Evolutionary conservation across 768 basidiomycete genomes (phyloP), one percentile per base, ranked within the genome.

Genomic region (Lepiota brunneoincarnata): DNA sequence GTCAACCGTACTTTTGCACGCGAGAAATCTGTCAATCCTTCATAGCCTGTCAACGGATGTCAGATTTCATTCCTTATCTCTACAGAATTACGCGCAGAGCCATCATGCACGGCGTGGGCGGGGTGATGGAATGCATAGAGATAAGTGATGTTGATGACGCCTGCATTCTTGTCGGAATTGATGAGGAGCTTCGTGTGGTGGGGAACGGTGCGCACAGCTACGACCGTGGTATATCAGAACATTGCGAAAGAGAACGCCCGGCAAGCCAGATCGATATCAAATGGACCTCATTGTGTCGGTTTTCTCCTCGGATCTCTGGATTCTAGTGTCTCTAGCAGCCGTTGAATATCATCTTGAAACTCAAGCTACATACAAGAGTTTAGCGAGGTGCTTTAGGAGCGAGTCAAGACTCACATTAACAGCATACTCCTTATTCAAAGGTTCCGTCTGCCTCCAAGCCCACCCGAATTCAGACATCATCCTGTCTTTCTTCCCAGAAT

Each of bases 401-500:
- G 18, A n/a, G 11, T 28, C 15, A 26, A 15, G 34, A 28, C 57
- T 54, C 37, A 58, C 57, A 34, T 54, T 49, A 21, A 10, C 39
- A 4, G 17, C 35, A 41, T 37, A 50, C 17, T 58, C 52, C n/a
- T 46, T 6, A 20, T 34, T 41, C 36, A 58, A n/a, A 4, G 41
- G 21, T 6, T 54, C 23, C 20, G 51, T 52, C 37, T 49, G 35
- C 46, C 48, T 44, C 52, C 48, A 58, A 2, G 52, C 42, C 57
- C 57, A 58, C 4, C 47, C 48, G 46, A 54, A 58, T 17, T 58
- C 43, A 17, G 37, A 43, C 53, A 54, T 49, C 57, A 58, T 54
- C 40, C 17, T 37, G n/a, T 58, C 57, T 38, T 40, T 49, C 20
- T 34, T 50, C 14, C 12, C n/a, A n/a, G 7, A 21, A 41, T 58